Percentiles rank a stretch among this genome's conserved stretches.
Evolutionary conservation across 352 stramenopile genomes (phyloP).

Genomic region (Phytopythium sindhum): DNA sequence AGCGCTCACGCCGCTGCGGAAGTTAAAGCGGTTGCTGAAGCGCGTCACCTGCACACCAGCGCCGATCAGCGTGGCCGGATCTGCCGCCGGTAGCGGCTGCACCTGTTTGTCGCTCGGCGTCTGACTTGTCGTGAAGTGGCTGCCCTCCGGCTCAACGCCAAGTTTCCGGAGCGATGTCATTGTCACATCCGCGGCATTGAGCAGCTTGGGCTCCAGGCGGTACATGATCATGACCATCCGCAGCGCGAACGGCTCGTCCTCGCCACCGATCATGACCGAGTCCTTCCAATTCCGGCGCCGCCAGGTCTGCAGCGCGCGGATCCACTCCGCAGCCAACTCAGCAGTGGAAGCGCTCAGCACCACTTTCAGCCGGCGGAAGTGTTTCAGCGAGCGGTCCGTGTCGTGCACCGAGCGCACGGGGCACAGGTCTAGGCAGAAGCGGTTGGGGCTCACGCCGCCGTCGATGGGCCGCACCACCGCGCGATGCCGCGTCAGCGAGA

Average conservation of each 20-base stretch:
- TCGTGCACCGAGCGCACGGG: slow-evolving; percentile 77
- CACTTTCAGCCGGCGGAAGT: slow-evolving; percentile 52
- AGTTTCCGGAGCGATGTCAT: slow-evolving; percentile 41
- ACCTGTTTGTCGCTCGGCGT: slow-evolving; percentile 16
- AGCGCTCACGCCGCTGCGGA: slow-evolving; percentile 23
- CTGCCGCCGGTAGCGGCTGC: slow-evolving; percentile 9
- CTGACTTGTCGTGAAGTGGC: slow-evolving; percentile 9
- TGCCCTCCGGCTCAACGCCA: slow-evolving; percentile 29
- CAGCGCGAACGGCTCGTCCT: slow-evolving; percentile 64
- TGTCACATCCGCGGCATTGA: slow-evolving; percentile 38
- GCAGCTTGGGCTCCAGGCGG: slow-evolving; percentile 58
- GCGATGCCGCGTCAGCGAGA: slow-evolving; percentile 70
- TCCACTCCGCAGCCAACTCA: slow-evolving; percentile 53
- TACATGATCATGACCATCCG: slow-evolving; percentile 70
- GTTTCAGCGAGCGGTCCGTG: slow-evolving; percentile 61
- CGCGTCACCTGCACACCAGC: slow-evolving; percentile 27
- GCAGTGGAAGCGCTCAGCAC: slow-evolving; percentile 54
- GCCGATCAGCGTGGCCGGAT: slow-evolving; percentile 14
- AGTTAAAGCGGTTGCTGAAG: slow-evolving; percentile 25
- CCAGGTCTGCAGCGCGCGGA: slow-evolving; percentile 68
- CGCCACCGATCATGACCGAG: slow-evolving; percentile 51
- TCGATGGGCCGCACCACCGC: slow-evolving; percentile 45
- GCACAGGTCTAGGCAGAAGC: slow-evolving; percentile 66
- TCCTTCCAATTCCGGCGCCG: slow-evolving; percentile 77
- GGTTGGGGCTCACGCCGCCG: slow-evolving; percentile 42